A percentile compares a stretch with the other conserved stretches of the same genome.
phyloP scores from a whole-genome alignment of 768 basidiomycete species.

The Rhodotorula diobovata region DNA sequence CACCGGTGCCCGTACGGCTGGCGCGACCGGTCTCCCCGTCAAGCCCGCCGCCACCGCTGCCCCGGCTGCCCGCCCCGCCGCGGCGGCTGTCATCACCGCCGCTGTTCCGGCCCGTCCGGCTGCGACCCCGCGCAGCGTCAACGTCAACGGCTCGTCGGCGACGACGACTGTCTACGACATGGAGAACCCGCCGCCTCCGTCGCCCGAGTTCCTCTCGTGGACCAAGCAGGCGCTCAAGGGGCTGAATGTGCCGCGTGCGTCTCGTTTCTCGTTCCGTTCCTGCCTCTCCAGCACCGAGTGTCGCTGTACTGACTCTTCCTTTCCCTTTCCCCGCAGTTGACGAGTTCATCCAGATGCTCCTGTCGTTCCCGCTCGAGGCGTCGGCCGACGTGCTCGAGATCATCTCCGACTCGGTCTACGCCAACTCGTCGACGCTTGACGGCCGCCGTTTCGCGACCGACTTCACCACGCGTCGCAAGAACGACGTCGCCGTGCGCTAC shows the following conservation, averaged over 20 bases:
- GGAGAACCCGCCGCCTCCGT: conserved; percentile 64
- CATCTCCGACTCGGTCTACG: conserved; percentile 91
- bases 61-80: conserved; percentile 36
- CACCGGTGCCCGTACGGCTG: conserved; percentile 1
- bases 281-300: neutral
- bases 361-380: conserved; percentile 87
- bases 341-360: conserved; percentile 90
- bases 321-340: conserved; percentile 59
- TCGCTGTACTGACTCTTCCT: conserved; percentile 16
- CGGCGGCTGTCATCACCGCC: neutral
- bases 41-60: neutral
- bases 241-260: conserved; percentile 62
- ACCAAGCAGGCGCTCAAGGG: conserved; percentile 72
- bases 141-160: conserved; percentile 36
- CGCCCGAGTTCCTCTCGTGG: conserved; percentile 90
- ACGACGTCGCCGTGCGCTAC: conserved; percentile 58
- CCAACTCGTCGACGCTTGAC: conserved; percentile 88
- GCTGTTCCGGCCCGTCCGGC: conserved; percentile 45
- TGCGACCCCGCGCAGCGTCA: conserved; percentile 42
- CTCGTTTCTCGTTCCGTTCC: neutral
- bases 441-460: conserved; percentile 92
- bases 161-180: conserved; percentile 53
- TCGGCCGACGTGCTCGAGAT: conserved; percentile 73
- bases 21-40: conserved; percentile 29
- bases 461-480: conserved; percentile 79